A percentile compares a stretch with the other conserved stretches of the same genome.
Conservation (phyloP, 495 filamentous ascomycete genomes). For the Hyaloscypha hepaticicola region DNA sequence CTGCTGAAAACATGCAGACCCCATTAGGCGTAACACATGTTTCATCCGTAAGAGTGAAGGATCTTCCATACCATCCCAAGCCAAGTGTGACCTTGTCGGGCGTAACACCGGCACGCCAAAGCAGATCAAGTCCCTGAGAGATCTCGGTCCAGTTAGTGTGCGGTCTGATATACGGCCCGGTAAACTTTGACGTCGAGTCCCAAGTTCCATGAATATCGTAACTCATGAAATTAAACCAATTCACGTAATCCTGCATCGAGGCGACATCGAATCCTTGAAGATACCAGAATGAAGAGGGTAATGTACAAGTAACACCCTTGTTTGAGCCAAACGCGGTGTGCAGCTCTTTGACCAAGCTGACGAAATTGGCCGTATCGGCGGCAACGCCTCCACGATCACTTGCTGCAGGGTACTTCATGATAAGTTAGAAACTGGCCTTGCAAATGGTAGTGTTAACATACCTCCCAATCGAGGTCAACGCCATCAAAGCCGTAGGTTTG, state of each 20-base stretch:
- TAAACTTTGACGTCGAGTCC: slow-evolving; percentile 32
- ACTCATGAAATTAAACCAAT: slow-evolving; percentile 57
- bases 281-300: slow-evolving; percentile 44
- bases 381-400: slow-evolving; percentile 44
- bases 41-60: slow-evolving; percentile 13
- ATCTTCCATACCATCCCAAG: slow-evolving; percentile 18
- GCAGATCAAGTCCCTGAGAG: slow-evolving; percentile 42
- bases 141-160: slow-evolving; percentile 41
- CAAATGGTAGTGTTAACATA: slow-evolving; percentile 35
- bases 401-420: slow-evolving; percentile 46
- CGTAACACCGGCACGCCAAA: slow-evolving; percentile 49
- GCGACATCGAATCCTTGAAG: slow-evolving; percentile 48
- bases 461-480: slow-evolving; percentile 48
- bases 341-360: slow-evolving; percentile 36
- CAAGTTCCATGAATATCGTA: slow-evolving; percentile 48
- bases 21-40: slow-evolving; percentile 15
- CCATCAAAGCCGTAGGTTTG: slow-evolving; percentile 49
- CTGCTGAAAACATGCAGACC: slow-evolving; percentile 10
- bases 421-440: slow-evolving; percentile 37
- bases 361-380: slow-evolving; percentile 46
- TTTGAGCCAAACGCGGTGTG: background rate
- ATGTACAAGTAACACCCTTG: background rate
- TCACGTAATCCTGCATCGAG: slow-evolving; percentile 34
- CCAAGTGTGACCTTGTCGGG: slow-evolving; percentile 23
- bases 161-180: slow-evolving; percentile 37